phyloP scores from a whole-genome alignment of 129 eudicot species.

The Rutidosis leptorrhynchoides region DNA sequence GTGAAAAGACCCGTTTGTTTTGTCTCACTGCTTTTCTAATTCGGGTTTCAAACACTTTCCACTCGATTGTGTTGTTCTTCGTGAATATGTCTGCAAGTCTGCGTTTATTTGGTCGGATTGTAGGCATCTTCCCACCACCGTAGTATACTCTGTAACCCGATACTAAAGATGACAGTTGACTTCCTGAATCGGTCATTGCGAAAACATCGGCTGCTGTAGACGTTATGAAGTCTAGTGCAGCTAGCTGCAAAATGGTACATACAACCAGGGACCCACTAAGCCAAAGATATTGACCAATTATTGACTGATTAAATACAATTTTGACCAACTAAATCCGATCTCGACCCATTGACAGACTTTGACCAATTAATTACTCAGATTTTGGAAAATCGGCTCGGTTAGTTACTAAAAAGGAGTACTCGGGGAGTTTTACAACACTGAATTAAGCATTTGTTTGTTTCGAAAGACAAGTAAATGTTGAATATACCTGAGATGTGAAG shows the following conservation, averaged over 20 bases:
- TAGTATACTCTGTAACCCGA: slow-evolving; percentile 85
- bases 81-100: slow-evolving; percentile 84
- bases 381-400: too few relatives aligned
- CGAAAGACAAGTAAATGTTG: not conserved
- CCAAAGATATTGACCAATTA: too few relatives aligned
- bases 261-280: not conserved
- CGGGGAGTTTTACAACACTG: too few relatives aligned
- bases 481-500: slow-evolving; percentile 82
- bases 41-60: slow-evolving; percentile 83
- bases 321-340: too few relatives aligned
- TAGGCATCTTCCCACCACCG: slow-evolving; percentile 95
- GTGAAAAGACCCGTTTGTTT: slow-evolving; percentile 75
- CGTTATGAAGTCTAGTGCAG: slow-evolving; percentile 90
- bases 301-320: too few relatives aligned
- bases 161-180: slow-evolving; percentile 85
- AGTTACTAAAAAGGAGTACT: too few relatives aligned
- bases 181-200: slow-evolving; percentile 98
- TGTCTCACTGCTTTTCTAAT: slow-evolving; percentile 91
- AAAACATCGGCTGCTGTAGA: slow-evolving; percentile 84
- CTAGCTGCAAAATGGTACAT: slow-evolving; percentile 54
- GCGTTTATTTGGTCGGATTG: slow-evolving; percentile 95
- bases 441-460: too few relatives aligned
- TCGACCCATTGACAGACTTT: too few relatives aligned
- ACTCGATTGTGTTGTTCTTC: slow-evolving; percentile 84
- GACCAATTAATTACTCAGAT: too few relatives aligned